Evolutionary conservation across 2,329 filamentous ascomycete genomes (phyloP).

Genomic region (Boeremia exigua): DNA sequence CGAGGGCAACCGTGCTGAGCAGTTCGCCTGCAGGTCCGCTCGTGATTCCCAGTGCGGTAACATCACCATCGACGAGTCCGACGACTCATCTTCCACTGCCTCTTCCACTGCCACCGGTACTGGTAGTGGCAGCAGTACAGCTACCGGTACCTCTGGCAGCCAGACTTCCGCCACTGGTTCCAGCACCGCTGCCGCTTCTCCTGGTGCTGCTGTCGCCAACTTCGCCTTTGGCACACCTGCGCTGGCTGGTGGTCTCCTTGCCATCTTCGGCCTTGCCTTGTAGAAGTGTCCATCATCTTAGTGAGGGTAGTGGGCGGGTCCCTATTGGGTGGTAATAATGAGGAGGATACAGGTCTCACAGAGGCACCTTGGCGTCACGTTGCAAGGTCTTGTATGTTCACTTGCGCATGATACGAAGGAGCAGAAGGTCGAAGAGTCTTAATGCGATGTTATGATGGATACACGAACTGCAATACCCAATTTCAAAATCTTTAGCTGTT

Average conservation of each 20-base stretch:
- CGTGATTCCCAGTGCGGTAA: slow-evolving; percentile 58
- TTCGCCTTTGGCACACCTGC: slow-evolving; percentile 56
- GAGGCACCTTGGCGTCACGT: slow-evolving; percentile 27
- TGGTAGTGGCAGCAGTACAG: slow-evolving; percentile 22
- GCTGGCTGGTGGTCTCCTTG: slow-evolving; percentile 61
- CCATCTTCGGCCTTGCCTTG: slow-evolving; percentile 64
- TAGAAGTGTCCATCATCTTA: slow-evolving; percentile 47
- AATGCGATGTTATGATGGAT: slow-evolving; percentile 46
- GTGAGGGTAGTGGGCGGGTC: slow-evolving; percentile 33
- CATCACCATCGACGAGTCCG: slow-evolving; percentile 44
- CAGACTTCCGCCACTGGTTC: slow-evolving; percentile 34
- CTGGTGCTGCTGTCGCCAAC: slow-evolving; percentile 54
- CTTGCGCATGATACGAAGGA: slow-evolving; percentile 24
- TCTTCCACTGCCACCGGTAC: slow-evolving; percentile 36
- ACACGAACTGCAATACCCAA: slow-evolving; percentile 44
- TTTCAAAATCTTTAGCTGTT: slow-evolving; percentile 31
- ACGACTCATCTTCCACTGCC: slow-evolving; percentile 23
- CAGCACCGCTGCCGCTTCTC: slow-evolving; percentile 35
- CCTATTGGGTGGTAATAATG: slow-evolving; percentile 31
- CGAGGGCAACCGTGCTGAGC: slow-evolving; percentile 45
- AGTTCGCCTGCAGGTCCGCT: slow-evolving; percentile 54
- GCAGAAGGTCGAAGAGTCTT: slow-evolving; percentile 30
- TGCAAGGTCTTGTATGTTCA: slow-evolving; percentile 30
- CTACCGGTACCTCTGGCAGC: slow-evolving; percentile 22
- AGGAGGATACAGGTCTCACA: slow-evolving; percentile 23